phyloP scores from a whole-genome alignment of 176 grass and related monocot genomes.

The Themeda triandra region DNA sequence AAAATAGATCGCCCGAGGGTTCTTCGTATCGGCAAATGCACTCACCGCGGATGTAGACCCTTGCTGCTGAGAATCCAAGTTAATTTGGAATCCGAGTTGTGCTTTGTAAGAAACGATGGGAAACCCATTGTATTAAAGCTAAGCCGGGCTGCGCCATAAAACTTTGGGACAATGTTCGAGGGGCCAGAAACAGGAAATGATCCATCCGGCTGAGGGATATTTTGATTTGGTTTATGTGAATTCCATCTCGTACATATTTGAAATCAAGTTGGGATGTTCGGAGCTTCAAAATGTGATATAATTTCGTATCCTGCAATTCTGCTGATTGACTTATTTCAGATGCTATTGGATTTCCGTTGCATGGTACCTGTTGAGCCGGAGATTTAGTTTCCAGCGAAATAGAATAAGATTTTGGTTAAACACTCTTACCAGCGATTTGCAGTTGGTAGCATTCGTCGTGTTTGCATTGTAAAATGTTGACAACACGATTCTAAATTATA shows the following conservation, averaged over 20 bases:
- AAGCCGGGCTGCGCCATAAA: slow-evolving; percentile 21
- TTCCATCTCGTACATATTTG: slow-evolving; percentile 58
- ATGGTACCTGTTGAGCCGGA: neutral
- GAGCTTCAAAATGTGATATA: neutral
- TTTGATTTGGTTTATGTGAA: slow-evolving; percentile 55
- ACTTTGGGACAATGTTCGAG: slow-evolving; percentile 27
- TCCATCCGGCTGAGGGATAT: slow-evolving; percentile 20
- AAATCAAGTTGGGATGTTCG: slow-evolving; percentile 39
- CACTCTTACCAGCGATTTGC: neutral
- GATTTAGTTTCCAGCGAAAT: neutral
- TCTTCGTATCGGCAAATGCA: slow-evolving; percentile 52
- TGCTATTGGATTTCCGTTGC: neutral
- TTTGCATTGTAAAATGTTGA: neutral
- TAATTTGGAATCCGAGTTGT: slow-evolving; percentile 30
- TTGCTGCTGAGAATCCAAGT: neutral
- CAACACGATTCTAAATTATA: too few species aligned
- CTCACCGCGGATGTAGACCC: slow-evolving; percentile 56
- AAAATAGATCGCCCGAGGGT: slow-evolving; percentile 33
- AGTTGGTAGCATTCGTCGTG: neutral
- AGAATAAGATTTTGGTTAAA: neutral
- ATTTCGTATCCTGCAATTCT: neutral
- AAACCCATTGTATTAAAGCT: slow-evolving; percentile 41
- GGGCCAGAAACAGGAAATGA: slow-evolving; percentile 34
- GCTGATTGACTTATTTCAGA: neutral
- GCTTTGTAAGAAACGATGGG: slow-evolving; percentile 53